Conservation (phyloP, 192 early-diverging fungal genomes). For the Chytriomyces sp. region DNA sequence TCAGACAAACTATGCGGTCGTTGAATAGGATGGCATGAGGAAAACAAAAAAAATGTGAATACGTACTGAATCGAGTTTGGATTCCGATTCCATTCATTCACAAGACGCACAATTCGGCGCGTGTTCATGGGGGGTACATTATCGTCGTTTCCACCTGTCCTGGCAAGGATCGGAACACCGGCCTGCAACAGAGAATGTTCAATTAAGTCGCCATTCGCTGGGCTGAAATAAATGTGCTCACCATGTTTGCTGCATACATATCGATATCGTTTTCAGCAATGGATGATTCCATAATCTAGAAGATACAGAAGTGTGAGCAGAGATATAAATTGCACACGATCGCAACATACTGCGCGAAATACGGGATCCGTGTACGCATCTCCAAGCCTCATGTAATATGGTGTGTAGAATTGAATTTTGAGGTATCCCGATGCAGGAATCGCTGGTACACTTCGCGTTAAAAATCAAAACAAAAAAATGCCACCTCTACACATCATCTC, state of each 20-base stretch:
- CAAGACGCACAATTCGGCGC: constrained; percentile 63
- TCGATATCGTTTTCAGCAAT: constrained; percentile 79
- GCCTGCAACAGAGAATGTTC: constrained; percentile 46
- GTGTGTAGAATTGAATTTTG: constrained; percentile 77
- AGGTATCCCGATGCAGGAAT: constrained; percentile 74
- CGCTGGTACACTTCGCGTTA: constrained; percentile 33
- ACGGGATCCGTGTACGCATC: constrained; percentile 68
- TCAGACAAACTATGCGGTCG: constrained; percentile 62
- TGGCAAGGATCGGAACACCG: constrained; percentile 67
- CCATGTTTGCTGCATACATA: constrained; percentile 70
- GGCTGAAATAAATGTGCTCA: constrained; percentile 33
- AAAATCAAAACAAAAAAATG: not conserved
- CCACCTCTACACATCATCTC: not conserved
- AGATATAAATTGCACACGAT: constrained; percentile 7
- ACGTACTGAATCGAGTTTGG: constrained; percentile 51
- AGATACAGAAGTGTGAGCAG: not conserved
- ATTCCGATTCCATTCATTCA: constrained; percentile 66
- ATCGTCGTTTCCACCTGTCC: constrained; percentile 67
- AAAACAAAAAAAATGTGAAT: not conserved
- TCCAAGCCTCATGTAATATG: constrained; percentile 67
- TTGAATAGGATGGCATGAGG: not conserved
- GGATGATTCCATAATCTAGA: constrained; percentile 69
- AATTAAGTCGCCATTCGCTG: not conserved
- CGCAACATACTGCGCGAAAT: constrained; percentile 59
- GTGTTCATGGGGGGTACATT: constrained; percentile 78